These are phyloP conservation scores for Trichophyton verrucosum DNA, from an alignment of 2,329 filamentous ascomycete species.

Conservation along the genomic window DNA sequence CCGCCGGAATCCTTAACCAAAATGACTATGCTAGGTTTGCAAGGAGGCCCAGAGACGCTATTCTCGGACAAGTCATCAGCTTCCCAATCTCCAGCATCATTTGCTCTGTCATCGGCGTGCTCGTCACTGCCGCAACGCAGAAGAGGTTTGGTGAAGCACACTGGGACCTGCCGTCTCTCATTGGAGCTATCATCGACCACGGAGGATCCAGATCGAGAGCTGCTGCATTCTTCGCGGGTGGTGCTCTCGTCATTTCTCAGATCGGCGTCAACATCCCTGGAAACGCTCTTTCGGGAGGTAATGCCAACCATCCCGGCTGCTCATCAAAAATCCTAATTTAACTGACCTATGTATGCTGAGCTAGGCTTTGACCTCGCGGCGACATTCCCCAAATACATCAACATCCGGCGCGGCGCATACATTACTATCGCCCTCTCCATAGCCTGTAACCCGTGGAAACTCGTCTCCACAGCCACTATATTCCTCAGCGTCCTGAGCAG, in stretches of 20 bases:
- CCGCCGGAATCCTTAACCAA: conserved; percentile 38
- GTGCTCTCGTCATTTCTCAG: conserved; percentile 35
- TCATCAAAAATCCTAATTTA: neutral
- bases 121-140: conserved; percentile 24
- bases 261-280: conserved; percentile 31
- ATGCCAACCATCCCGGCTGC: neutral
- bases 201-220: conserved; percentile 28
- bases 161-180: conserved; percentile 35
- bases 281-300: conserved; percentile 36
- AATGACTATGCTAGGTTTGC: conserved; percentile 36
- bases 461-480: conserved; percentile 35
- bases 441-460: conserved; percentile 38
- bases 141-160: conserved; percentile 26
- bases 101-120: conserved; percentile 19
- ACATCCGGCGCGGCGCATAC: conserved; percentile 44
- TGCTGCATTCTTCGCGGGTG: conserved; percentile 36
- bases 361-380: conserved; percentile 44
- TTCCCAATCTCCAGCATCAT: conserved; percentile 15
- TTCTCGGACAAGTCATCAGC: conserved; percentile 33
- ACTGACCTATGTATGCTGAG: neutral
- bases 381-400: conserved; percentile 42
- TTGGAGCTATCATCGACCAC: conserved; percentile 27
- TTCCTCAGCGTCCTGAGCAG: conserved; percentile 38
- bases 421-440: conserved; percentile 19
- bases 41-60: conserved; percentile 27